Evolutionary conservation across 495 filamentous ascomycete genomes (phyloP).

Genomic region (Tuber aestivum): DNA sequence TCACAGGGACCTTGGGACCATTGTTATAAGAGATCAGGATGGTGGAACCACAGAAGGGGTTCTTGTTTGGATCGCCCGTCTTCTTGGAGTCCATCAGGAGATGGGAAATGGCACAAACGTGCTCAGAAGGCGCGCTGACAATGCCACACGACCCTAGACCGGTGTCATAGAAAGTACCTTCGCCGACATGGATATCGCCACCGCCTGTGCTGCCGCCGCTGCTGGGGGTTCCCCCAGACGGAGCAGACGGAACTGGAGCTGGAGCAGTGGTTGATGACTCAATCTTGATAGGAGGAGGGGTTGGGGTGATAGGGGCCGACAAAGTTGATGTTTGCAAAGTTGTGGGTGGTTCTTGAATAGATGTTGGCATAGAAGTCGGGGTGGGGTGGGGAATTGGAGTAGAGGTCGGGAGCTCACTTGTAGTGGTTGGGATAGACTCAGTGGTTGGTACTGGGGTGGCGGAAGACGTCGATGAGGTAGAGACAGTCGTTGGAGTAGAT

Average conservation of each 20-base stretch:
- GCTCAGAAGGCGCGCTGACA: conserved; percentile 24
- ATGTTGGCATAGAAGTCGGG: conserved; percentile 11
- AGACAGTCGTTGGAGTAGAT: conserved; percentile 7
- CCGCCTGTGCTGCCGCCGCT: conserved; percentile 10
- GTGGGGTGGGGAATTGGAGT: conserved; percentile 8
- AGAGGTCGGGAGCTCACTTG: conserved; percentile 10
- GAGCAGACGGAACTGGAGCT: not conserved
- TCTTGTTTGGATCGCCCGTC: conserved; percentile 45
- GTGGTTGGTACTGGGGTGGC: not conserved
- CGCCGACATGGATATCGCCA: conserved; percentile 27
- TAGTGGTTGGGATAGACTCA: conserved; percentile 11
- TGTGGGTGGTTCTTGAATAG: conserved; percentile 24
- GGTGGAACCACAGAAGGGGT: conserved; percentile 45
- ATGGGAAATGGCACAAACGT: conserved; percentile 45
- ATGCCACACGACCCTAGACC: conserved; percentile 48
- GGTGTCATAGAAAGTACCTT: conserved; percentile 46
- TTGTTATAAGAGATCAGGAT: not conserved
- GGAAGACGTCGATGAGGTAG: not conserved
- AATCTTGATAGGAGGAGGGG: conserved; percentile 9
- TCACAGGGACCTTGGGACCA: not conserved
- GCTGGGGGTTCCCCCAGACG: not conserved
- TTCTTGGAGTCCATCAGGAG: conserved; percentile 30
- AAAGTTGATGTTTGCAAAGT: conserved; percentile 17
- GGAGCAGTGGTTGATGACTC: not conserved
- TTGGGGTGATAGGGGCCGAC: conserved; percentile 23